These are phyloP conservation scores for Phytophthora vignae DNA, from an alignment of 352 stramenopile genomes.

Conservation along the genomic window DNA sequence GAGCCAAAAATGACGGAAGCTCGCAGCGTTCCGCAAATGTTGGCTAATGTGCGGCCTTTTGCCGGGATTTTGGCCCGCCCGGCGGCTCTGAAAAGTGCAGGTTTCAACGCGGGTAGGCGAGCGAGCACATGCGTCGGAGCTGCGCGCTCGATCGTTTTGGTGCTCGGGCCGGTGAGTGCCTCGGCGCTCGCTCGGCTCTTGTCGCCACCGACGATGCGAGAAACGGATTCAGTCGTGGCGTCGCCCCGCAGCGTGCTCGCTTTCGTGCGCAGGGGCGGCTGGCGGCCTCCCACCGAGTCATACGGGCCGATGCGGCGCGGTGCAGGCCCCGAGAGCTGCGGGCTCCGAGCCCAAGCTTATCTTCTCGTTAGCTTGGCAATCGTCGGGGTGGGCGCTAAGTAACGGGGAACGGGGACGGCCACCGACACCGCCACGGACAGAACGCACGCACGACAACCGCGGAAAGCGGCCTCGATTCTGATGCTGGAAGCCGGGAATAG, in stretches of 20 bases:
- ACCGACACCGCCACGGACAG: neutral
- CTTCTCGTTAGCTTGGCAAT: neutral
- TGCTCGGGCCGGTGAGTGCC: neutral
- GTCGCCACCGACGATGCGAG: conserved; percentile 1
- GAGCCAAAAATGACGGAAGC: conserved; percentile 20
- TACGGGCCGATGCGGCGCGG: conserved; percentile 9
- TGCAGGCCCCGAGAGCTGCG: neutral
- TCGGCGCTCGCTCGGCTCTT: conserved; percentile 11
- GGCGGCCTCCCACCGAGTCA: conserved; percentile 13
- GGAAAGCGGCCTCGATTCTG: conserved; percentile 11
- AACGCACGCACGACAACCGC: conserved; percentile 12
- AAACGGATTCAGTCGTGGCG: conserved; percentile 8
- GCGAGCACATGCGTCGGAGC: neutral
- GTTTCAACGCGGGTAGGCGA: neutral
- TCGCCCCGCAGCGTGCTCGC: conserved; percentile 8
- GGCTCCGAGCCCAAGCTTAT: conserved; percentile 9
- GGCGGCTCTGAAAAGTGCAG: neutral
- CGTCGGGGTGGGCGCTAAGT: conserved; percentile 4
- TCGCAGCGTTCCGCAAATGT: conserved; percentile 24
- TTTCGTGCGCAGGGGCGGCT: conserved; percentile 15
- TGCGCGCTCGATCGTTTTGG: neutral
- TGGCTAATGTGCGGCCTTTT: conserved; percentile 17
- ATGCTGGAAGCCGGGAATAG: conserved; percentile 4
- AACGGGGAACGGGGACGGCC: conserved; percentile 8
- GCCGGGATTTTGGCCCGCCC: conserved; percentile 9